Evolutionary conservation across 768 basidiomycete species (phyloP).

Genomic region (Sarcodon sp.): DNA sequence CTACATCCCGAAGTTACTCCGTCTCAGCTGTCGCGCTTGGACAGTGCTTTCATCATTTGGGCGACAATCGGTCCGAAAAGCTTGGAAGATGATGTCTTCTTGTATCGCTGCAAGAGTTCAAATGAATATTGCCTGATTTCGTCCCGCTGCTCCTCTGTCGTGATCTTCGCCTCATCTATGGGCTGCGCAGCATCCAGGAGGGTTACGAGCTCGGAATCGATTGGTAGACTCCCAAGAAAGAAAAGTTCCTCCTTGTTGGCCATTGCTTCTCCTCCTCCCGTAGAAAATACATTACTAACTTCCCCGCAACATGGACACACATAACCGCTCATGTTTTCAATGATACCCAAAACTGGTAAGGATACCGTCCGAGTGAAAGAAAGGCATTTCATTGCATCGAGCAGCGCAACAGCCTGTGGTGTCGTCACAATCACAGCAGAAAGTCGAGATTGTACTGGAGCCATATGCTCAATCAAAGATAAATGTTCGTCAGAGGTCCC

Average conservation of each 20-base stretch:
- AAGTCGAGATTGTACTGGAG: slow-evolving; percentile 66
- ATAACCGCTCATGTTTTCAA: slow-evolving; percentile 99
- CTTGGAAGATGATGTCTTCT: slow-evolving; percentile 52
- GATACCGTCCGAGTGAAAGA: slow-evolving; percentile 87
- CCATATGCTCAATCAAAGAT: slow-evolving; percentile 87
- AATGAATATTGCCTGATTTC: slow-evolving; percentile 22
- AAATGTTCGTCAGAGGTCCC: slow-evolving; percentile 99
- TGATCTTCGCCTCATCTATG: slow-evolving; percentile 13
- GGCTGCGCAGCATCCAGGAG: slow-evolving; percentile 60
- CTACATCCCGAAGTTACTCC: slow-evolving; percentile 26
- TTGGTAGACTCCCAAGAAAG: slow-evolving; percentile 84
- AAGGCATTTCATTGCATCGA: slow-evolving; percentile 92
- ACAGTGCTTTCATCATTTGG: slow-evolving; percentile 22
- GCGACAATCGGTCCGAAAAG: slow-evolving; percentile 52
- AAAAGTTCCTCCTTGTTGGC: slow-evolving; percentile 57
- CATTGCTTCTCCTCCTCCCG: slow-evolving; percentile 86
- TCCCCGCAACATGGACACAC: slow-evolving; percentile 96
- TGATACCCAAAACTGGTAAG: slow-evolving; percentile 79
- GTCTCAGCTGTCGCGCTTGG: slow-evolving; percentile 1
- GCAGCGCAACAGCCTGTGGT: slow-evolving; percentile 90
- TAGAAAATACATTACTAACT: slow-evolving; percentile 89
- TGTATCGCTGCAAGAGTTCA: slow-evolving; percentile 47
- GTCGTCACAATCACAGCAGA: slow-evolving; percentile 91
- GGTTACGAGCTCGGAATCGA: slow-evolving; percentile 84
- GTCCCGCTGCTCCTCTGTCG: slow-evolving; percentile 21